Base-by-base conservation (phyloP, 495 filamentous ascomycete species). In the Letharia lupina region DNA sequence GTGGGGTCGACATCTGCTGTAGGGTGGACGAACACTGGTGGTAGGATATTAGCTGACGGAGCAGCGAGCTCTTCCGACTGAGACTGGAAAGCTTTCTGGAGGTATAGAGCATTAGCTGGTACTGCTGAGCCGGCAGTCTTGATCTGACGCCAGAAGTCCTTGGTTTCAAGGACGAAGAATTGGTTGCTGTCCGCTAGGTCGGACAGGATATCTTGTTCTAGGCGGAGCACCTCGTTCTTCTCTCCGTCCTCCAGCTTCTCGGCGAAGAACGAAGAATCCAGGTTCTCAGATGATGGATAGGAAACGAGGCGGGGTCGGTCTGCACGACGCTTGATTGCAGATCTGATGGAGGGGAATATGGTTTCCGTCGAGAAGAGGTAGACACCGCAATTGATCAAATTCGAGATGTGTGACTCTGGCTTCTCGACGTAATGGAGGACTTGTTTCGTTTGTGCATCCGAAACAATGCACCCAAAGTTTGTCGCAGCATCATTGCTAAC, bases 141-240 rank as follows among this genome's bases (percentile, higher is more conserved):
- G 83, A 99, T 98, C 82, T 99, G 94, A 64, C 94, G 93, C 94
- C 94, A 99, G 79, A 99, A 99, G 73, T 96, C 94, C 79, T 96
- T 96, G 56, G 94, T 98, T 78, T 99, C 94, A 76, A 96, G 89
- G 28, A 98, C 95, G 77, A 90, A 99, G 83, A 99, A 99, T 73
- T 94, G 91, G 75, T 95, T 93, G 84, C 86, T 96, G 79, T 99
- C 94, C 45, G 94, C 93, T 70, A 99, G 86, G 71, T 97, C 93
- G 62, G 91, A 89, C 48, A 99, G 86, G 67, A 99, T 96, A 73
- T 99, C 94, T 76, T 99, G 94, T 80, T 99, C 94, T 60, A 99
- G 83, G 45, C 94, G 91, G 64, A 99, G 88, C 37, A 96, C 91
- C 68, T 96, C 91, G 76, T 83, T 94, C 79, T 89, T 86, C 73